These are phyloP conservation scores for Prillingera fragicola DNA, from an alignment of 1,284 basidiomycete genomes.

Conservation along the genomic window DNA sequence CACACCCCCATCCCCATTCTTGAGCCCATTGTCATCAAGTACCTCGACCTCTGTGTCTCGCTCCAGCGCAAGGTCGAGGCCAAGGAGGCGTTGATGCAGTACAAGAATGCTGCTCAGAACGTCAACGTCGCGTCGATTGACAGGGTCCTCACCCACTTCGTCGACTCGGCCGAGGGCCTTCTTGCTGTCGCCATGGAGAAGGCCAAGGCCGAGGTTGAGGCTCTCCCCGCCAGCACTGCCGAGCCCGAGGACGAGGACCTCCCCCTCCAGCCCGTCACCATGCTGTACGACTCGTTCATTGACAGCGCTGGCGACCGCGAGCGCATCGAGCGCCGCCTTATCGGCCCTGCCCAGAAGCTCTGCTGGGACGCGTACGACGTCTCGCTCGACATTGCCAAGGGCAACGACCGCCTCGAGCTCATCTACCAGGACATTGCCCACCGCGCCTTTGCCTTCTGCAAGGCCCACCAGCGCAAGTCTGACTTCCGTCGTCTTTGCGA, in stretches of 20 bases:
- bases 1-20: constrained; percentile 81
- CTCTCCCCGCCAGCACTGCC: constrained; percentile 62
- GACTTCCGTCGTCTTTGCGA: constrained; percentile 98
- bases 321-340: constrained; percentile 87
- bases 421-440: constrained; percentile 97
- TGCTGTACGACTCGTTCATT: constrained; percentile 45
- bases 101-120: constrained; percentile 94
- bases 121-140: constrained; percentile 88
- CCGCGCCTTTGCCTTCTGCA: constrained; percentile 95
- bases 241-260: constrained; percentile 41
- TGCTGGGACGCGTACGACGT: constrained; percentile 98
- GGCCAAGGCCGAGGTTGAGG: constrained; percentile 67
- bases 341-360: constrained; percentile 97
- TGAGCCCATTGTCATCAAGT: constrained; percentile 85
- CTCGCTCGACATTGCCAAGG: constrained; percentile 92
- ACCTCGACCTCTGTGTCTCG: constrained; percentile 89
- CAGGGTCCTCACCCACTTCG: constrained; percentile 81
- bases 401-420: constrained; percentile 86
- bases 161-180: constrained; percentile 81
- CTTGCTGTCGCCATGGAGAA: constrained; percentile 78
- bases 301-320: constrained; percentile 72
- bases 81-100: constrained; percentile 86
- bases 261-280: constrained; percentile 42
- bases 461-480: constrained; percentile 88
- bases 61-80: constrained; percentile 90